These are phyloP conservation scores for Thelephora terrestris DNA, from an alignment of 1,284 basidiomycete genomes.

Conservation along the genomic window DNA sequence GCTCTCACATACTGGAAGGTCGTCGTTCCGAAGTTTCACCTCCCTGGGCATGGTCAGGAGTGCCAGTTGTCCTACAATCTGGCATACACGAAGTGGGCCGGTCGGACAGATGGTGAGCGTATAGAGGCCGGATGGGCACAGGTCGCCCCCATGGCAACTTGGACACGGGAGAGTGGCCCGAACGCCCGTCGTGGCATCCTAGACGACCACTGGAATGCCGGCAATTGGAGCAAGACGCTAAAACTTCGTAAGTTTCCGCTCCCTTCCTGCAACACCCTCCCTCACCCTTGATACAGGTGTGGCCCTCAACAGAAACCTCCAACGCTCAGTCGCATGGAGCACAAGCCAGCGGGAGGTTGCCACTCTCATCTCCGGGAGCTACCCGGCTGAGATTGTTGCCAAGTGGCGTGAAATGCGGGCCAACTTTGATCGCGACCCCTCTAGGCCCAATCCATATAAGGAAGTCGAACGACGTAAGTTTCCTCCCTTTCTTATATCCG, in stretches of 20 bases:
- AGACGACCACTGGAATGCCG: constrained; percentile 8
- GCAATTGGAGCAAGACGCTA: constrained; percentile 10
- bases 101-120: constrained; percentile 13
- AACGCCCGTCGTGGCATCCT: constrained; percentile 9
- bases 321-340: not conserved
- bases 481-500: not conserved
- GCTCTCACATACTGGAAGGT: constrained; percentile 8
- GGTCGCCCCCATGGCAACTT: constrained; percentile 4
- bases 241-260: constrained; percentile 2
- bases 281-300: not conserved
- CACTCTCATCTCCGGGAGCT: not conserved
- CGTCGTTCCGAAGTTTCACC: constrained; percentile 15
- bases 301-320: not conserved
- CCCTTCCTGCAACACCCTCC: no score
- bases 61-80: constrained; percentile 13
- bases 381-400: not conserved
- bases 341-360: not conserved
- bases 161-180: no score
- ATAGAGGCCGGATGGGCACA: constrained; percentile 13
- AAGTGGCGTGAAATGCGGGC: constrained; percentile 1
- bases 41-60: constrained; percentile 7
- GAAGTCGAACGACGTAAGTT: not conserved
- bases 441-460: constrained; percentile 4
- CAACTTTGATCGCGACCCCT: constrained; percentile 5
- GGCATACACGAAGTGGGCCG: constrained; percentile 8